These are phyloP conservation scores for Metschnikowia amazonensis DNA, from an alignment of 805 yeast genomes.

Conservation along the genomic window DNA sequence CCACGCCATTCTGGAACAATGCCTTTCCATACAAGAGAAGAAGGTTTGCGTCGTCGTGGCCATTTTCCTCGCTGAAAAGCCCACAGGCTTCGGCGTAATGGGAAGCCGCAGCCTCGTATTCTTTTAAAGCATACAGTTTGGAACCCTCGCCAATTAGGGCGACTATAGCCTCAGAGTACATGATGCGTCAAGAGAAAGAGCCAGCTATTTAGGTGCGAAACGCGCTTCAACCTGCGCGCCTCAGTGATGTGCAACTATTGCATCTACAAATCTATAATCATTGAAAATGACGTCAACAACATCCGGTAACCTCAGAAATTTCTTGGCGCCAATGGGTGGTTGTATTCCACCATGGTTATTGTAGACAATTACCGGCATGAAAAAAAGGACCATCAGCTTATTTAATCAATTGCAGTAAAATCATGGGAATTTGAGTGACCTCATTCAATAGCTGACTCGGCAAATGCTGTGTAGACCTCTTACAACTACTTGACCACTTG, in stretches of 20 bases:
- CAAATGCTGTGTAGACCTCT: background rate
- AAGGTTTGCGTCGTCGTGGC: conserved; percentile 70
- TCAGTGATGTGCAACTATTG: background rate
- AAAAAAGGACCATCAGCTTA: too few relatives aligned
- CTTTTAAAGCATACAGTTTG: conserved; percentile 57
- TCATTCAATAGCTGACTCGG: background rate
- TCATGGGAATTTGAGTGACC: too few relatives aligned
- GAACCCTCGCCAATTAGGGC: conserved; percentile 53
- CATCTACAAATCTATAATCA: background rate
- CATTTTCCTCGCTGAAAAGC: conserved; percentile 41
- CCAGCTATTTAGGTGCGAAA: background rate
- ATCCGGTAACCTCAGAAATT: background rate
- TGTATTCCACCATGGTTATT: background rate
- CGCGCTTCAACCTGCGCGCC: conserved; percentile 1
- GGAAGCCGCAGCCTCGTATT: conserved; percentile 66
- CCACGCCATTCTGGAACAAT: conserved; percentile 70
- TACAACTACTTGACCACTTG: background rate
- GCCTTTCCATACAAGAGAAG: conserved; percentile 76
- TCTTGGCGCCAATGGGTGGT: background rate
- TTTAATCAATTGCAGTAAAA: too few relatives aligned
- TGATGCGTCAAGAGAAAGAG: conserved; percentile 1
- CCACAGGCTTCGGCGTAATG: conserved; percentile 74
- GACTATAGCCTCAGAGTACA: conserved; percentile 16
- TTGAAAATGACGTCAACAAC: background rate
- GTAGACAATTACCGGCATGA: background rate